Evolutionary conservation across 139 green algal genomes (phyloP).

Genomic region (Chlamydomonas eustigma): DNA sequence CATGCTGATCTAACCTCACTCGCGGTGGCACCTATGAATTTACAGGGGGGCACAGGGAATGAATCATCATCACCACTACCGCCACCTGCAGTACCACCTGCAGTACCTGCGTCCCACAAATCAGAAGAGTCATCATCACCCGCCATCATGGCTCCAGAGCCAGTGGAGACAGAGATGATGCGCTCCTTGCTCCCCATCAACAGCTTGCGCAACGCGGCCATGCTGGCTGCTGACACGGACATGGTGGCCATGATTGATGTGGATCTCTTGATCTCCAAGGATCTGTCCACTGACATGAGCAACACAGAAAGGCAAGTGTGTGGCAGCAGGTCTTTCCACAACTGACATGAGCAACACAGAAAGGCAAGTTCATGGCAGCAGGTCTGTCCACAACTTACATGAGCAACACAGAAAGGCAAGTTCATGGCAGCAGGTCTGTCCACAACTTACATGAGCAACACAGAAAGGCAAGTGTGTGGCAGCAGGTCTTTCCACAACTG

Average conservation of each 20-base stretch:
- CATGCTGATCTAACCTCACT: no score
- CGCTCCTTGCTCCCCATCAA: conserved; percentile 48
- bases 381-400: no score
- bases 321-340: neutral
- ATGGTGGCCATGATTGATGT: conserved; percentile 49
- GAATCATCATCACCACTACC: no score
- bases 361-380: neutral
- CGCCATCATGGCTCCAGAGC: no score
- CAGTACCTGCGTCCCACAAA: no score
- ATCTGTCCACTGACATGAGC: neutral
- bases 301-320: neutral
- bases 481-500: no score
- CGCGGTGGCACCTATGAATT: no score
- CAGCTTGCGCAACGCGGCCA: conserved; percentile 37
- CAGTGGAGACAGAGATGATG: no score
- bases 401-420: neutral
- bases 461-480: neutral
- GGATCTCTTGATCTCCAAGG: conserved; percentile 35
- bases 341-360: no score
- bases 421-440: neutral
- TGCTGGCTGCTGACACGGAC: conserved; percentile 33
- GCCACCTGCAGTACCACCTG: no score
- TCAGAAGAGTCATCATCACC: no score
- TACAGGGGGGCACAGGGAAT: no score
- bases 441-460: neutral